Conservation (phyloP, 2,329 filamentous ascomycete species). For the Nigrograna mackinnonii region DNA sequence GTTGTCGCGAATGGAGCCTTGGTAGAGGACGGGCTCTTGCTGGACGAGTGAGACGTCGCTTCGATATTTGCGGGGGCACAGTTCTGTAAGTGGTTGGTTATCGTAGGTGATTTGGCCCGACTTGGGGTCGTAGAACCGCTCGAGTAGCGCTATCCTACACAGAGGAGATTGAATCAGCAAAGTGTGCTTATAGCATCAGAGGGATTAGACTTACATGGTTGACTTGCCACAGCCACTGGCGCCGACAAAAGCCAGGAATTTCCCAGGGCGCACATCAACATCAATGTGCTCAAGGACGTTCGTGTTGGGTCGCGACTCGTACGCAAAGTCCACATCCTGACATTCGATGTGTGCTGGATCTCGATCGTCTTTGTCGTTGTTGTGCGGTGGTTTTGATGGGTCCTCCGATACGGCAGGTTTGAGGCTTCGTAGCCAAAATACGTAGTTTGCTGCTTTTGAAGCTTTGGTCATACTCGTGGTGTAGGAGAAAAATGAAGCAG, state of each 20-base stretch:
- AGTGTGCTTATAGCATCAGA: too few relatives aligned
- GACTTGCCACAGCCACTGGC: conserved; percentile 92
- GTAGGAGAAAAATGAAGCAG: conserved; percentile 89
- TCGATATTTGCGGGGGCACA: conserved; percentile 83
- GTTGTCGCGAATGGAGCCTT: conserved; percentile 89
- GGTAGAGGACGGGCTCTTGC: conserved; percentile 93
- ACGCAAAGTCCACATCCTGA: conserved; percentile 76
- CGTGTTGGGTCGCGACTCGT: conserved; percentile 78
- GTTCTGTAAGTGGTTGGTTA: conserved; percentile 72
- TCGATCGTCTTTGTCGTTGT: conserved; percentile 34
- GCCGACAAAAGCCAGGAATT: conserved; percentile 87
- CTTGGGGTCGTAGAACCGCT: conserved; percentile 91
- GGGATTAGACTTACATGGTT: too few relatives aligned
- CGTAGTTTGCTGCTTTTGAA: conserved; percentile 72
- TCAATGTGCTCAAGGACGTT: conserved; percentile 81
- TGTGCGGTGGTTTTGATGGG: conserved; percentile 29
- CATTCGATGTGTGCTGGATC: conserved; percentile 33
- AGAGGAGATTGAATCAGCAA: too few relatives aligned
- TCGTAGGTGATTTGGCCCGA: conserved; percentile 80
- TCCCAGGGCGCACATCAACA: conserved; percentile 68
- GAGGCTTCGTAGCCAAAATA: conserved; percentile 47
- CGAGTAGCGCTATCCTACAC: conserved; percentile 87
- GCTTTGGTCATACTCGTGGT: conserved; percentile 97
- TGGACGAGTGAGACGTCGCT: conserved; percentile 83
- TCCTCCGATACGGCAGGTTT: conserved; percentile 43